Evolutionary conservation across 2,329 filamentous ascomycete species (phyloP).

Genomic region (Neophaeococcomyces aloes): DNA sequence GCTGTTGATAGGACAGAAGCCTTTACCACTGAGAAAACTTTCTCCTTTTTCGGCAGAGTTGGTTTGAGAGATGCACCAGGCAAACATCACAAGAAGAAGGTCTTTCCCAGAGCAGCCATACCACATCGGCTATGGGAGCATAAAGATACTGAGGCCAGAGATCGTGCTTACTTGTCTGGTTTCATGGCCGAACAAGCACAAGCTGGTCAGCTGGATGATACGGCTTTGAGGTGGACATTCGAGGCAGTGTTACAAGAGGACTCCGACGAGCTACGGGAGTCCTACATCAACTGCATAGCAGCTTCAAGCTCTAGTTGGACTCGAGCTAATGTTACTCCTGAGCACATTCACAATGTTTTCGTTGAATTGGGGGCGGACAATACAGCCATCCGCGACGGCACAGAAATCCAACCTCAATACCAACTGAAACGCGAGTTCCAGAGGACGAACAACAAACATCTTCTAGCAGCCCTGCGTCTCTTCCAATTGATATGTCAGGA

Average conservation of each 20-base stretch:
- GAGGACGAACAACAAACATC: conserved; percentile 12
- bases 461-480: conserved; percentile 14
- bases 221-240: conserved; percentile 55
- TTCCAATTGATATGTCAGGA: conserved; percentile 14
- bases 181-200: conserved; percentile 46
- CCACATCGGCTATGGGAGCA: conserved; percentile 24
- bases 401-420: conserved; percentile 12
- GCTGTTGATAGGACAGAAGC: conserved; percentile 54
- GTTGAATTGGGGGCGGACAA: conserved; percentile 14
- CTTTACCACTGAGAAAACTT: conserved; percentile 41
- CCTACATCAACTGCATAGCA: conserved; percentile 49
- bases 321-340: conserved; percentile 13
- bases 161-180: conserved; percentile 53
- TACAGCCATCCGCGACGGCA: conserved; percentile 11
- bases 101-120: conserved; percentile 29
- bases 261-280: conserved; percentile 45
- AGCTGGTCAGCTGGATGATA: conserved; percentile 45
- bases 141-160: conserved; percentile 38
- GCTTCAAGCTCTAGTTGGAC: conserved; percentile 29
- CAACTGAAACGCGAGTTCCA: conserved; percentile 6
- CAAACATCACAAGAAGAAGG: conserved; percentile 18
- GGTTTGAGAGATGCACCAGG: conserved; percentile 19
- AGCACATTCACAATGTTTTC: conserved; percentile 16
- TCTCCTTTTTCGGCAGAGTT: conserved; percentile 45
- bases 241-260: conserved; percentile 35